These are phyloP conservation scores for Cryphonectria japonica DNA, from an alignment of 2,329 filamentous ascomycete genomes.

Conservation along the genomic window DNA sequence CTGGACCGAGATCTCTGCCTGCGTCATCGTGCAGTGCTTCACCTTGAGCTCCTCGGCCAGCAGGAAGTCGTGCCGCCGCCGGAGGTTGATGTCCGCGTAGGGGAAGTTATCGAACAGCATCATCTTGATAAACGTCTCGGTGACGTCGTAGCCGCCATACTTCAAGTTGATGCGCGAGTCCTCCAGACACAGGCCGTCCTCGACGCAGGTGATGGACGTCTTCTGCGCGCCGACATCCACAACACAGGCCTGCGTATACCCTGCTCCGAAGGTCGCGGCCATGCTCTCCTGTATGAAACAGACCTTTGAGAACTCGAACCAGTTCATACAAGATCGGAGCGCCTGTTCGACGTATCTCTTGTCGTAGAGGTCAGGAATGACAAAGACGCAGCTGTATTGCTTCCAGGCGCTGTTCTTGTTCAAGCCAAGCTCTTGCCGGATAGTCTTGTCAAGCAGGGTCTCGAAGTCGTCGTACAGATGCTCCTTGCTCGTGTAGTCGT, in stretches of 20 bases:
- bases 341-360: slow-evolving; percentile 87
- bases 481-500: slow-evolving; percentile 79
- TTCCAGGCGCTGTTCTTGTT: slow-evolving; percentile 78
- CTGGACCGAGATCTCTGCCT: slow-evolving; percentile 87
- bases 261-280: slow-evolving; percentile 91
- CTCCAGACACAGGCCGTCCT: slow-evolving; percentile 92
- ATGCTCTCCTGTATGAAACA: slow-evolving; percentile 97
- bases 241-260: slow-evolving; percentile 91
- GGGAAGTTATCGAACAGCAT: slow-evolving; percentile 96
- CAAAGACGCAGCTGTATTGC: slow-evolving; percentile 94
- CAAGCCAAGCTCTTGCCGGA: slow-evolving; percentile 82
- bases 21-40: slow-evolving; percentile 89
- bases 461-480: slow-evolving; percentile 87
- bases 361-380: slow-evolving; percentile 96
- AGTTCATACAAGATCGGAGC: slow-evolving; percentile 82
- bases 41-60: slow-evolving; percentile 95
- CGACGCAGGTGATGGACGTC: slow-evolving; percentile 94
- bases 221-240: slow-evolving; percentile 97
- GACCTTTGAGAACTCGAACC: slow-evolving; percentile 86
- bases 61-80: slow-evolving; percentile 86
- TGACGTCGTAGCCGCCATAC: slow-evolving; percentile 89
- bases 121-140: slow-evolving; percentile 95
- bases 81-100: slow-evolving; percentile 91
- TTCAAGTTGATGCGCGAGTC: slow-evolving; percentile 96
- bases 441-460: slow-evolving; percentile 81